Conservation (phyloP, 2,329 filamentous ascomycete species). For the Ophiostoma sp. region DNA sequence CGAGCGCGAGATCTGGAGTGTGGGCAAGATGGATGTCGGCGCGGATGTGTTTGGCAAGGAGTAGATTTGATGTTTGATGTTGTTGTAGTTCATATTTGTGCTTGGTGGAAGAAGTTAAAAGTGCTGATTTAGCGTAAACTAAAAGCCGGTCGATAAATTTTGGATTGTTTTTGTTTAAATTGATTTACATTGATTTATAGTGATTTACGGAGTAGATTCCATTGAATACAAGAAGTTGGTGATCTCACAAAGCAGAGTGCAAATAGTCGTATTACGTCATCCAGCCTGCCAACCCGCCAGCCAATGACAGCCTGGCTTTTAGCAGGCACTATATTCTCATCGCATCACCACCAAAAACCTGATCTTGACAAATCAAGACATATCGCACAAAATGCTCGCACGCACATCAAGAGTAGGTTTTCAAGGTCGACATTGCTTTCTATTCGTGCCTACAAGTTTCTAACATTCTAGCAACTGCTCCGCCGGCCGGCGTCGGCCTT, state of each 20-base stretch:
- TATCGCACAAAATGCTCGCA: conserved; percentile 22
- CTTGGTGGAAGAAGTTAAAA: neutral
- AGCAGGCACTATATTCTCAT: neutral
- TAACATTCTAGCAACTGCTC: conserved; percentile 21
- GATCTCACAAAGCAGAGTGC: neutral
- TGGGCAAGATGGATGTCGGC: conserved; percentile 77
- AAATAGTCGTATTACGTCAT: conserved; percentile 7
- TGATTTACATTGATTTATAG: neutral
- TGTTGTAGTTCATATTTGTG: neutral
- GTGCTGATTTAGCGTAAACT: neutral
- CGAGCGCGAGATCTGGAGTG: conserved; percentile 91
- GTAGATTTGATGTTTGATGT: neutral
- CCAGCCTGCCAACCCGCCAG: neutral
- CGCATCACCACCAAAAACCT: conserved; percentile 1
- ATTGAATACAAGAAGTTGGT: neutral
- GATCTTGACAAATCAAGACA: conserved; percentile 6
- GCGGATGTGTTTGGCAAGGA: conserved; percentile 53
- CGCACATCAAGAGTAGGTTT: conserved; percentile 24
- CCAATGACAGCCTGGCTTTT: conserved; percentile 1
- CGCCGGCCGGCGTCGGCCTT: conserved; percentile 18
- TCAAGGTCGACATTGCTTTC: neutral
- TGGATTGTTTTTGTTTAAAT: neutral
- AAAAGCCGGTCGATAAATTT: neutral
- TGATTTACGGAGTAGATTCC: neutral
- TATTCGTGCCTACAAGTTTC: neutral